Conservation (phyloP, 2,329 filamentous ascomycete genomes). For the Clonostachys byssicola region DNA sequence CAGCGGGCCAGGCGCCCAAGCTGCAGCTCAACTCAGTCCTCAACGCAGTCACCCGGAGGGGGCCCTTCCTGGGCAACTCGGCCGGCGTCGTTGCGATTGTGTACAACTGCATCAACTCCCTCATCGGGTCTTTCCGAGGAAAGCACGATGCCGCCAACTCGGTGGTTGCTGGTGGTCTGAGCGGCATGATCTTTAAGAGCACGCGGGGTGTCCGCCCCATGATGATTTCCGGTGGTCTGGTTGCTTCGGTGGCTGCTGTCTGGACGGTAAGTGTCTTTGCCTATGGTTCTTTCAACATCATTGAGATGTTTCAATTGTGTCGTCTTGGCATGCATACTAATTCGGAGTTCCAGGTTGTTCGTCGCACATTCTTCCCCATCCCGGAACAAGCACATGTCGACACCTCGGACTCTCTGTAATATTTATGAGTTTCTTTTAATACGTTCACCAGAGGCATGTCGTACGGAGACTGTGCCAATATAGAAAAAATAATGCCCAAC, state of each 20-base stretch:
- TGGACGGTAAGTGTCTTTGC: conserved; percentile 73
- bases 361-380: conserved; percentile 36
- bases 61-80: conserved; percentile 93
- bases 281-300: neutral
- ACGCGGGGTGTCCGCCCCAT: conserved; percentile 86
- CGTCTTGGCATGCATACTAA: neutral
- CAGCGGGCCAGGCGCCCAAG: conserved; percentile 76
- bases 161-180: conserved; percentile 77
- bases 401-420: conserved; percentile 5
- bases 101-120: conserved; percentile 91
- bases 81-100: conserved; percentile 93
- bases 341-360: conserved; percentile 19
- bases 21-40: conserved; percentile 90
- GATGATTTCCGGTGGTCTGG: conserved; percentile 89
- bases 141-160: conserved; percentile 91
- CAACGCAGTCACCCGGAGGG: conserved; percentile 88
- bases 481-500: no score
- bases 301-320: neutral
- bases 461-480: no score
- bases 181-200: conserved; percentile 95
- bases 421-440: no score
- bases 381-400: conserved; percentile 17
- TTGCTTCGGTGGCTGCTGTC: conserved; percentile 76
- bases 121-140: conserved; percentile 72
- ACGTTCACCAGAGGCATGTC: no score